Evolutionary conservation across 2,329 filamentous ascomycete genomes (phyloP).

Genomic region (Albophoma yamanashiensis): DNA sequence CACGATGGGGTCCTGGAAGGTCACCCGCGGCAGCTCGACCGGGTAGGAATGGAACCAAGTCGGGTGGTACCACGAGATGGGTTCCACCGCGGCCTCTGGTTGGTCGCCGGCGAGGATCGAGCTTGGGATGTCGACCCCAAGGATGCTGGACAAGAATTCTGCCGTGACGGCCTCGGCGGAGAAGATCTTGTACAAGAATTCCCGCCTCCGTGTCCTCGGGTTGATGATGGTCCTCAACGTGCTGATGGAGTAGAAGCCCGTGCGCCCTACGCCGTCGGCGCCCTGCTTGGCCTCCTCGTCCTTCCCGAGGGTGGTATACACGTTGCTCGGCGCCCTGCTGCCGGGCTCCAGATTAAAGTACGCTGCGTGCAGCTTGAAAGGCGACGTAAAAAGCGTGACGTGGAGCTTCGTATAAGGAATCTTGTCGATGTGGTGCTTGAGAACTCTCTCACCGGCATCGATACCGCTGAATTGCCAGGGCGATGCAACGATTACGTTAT

Average conservation of each 20-base stretch:
- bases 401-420: constrained; percentile 83
- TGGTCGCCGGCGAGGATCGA: constrained; percentile 18
- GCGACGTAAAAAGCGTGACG: constrained; percentile 80
- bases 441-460: constrained; percentile 48
- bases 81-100: constrained; percentile 13
- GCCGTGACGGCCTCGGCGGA: constrained; percentile 42
- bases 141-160: constrained; percentile 39
- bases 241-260: constrained; percentile 80
- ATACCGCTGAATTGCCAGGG: constrained; percentile 77
- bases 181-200: constrained; percentile 57
- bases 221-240: constrained; percentile 56
- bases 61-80: constrained; percentile 67
- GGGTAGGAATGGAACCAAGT: constrained; percentile 81
- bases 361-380: constrained; percentile 55
- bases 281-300: constrained; percentile 41
- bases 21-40: constrained; percentile 69
- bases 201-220: constrained; percentile 39
- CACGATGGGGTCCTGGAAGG: constrained; percentile 72
- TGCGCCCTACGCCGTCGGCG: constrained; percentile 52
- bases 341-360: constrained; percentile 59
- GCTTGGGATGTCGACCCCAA: constrained; percentile 36
- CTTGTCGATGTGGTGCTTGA: constrained; percentile 59
- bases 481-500: constrained; percentile 72
- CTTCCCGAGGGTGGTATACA: constrained; percentile 71
- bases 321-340: constrained; percentile 54